phyloP scores from a whole-genome alignment of 2,329 filamentous ascomycete genomes.

The Leptodontidium sp. region DNA sequence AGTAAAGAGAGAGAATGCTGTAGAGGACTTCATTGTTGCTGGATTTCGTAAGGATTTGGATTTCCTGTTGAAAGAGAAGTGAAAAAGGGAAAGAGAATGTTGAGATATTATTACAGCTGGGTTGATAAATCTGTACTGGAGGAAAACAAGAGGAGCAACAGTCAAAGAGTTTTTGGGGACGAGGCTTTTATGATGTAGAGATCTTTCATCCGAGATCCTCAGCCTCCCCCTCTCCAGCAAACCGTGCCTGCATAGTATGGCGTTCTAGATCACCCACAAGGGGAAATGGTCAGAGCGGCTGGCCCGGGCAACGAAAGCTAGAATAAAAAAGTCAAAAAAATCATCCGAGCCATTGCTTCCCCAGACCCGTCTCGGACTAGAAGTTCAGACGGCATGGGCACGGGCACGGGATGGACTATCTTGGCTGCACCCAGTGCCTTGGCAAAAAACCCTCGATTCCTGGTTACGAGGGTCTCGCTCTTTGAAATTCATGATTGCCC shows the following conservation, averaged over 20 bases:
- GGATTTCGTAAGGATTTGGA: background rate
- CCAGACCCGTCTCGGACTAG: background rate
- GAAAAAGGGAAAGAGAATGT: background rate
- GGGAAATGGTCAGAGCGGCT: background rate
- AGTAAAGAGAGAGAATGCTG: background rate
- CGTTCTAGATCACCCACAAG: background rate
- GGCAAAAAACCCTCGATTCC: too few relatives aligned
- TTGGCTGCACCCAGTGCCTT: background rate
- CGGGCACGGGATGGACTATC: background rate
- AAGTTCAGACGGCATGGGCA: slow-evolving; percentile 2
- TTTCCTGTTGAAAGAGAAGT: background rate
- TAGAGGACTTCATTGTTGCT: slow-evolving; percentile 7
- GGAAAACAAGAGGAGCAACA: too few relatives aligned
- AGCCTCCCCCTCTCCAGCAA: background rate
- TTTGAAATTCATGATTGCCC: background rate
- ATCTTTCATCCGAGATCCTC: background rate
- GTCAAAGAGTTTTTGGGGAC: too few relatives aligned
- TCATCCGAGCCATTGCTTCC: background rate
- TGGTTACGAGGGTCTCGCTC: background rate
- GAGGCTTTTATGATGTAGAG: background rate
- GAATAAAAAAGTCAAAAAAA: background rate
- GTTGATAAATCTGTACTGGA: background rate
- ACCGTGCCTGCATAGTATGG: background rate
- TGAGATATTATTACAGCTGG: background rate
- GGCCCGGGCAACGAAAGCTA: too few relatives aligned